These are phyloP conservation scores for Solanum virginianum DNA, from an alignment of 257 asterid genomes.

Conservation along the genomic window DNA sequence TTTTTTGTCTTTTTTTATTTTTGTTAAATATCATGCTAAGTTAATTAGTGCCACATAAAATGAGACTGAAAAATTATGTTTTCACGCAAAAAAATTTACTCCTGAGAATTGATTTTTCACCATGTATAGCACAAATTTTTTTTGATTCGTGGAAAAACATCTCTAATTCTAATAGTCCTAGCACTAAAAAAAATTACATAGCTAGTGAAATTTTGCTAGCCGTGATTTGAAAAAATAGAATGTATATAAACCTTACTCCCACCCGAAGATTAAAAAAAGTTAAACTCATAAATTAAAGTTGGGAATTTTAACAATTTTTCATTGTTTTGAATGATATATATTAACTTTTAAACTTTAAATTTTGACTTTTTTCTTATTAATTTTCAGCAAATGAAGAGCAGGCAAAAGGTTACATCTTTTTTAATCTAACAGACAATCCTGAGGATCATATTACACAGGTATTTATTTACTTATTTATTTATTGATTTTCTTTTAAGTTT, in stretches of 20 bases:
- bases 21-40: too few relatives aligned
- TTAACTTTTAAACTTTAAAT: not conserved
- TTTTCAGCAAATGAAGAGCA: slow-evolving; percentile 11
- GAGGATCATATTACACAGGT: slow-evolving; percentile 64
- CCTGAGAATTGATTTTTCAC: too few relatives aligned
- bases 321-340: not conserved
- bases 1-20: too few relatives aligned
- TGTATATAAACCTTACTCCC: not conserved
- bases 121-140: too few relatives aligned
- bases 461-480: not conserved
- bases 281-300: not conserved
- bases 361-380: not conserved
- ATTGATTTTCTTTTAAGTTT: not conserved
- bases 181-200: not conserved
- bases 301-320: not conserved
- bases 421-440: slow-evolving; percentile 37
- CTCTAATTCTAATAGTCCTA: too few relatives aligned
- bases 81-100: not conserved
- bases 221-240: not conserved
- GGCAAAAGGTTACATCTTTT: slow-evolving; percentile 29
- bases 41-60: too few relatives aligned
- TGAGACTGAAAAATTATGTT: too few relatives aligned
- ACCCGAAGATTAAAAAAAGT: too few relatives aligned
- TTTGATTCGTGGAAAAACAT: too few relatives aligned
- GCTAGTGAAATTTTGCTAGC: not conserved